A percentile compares a stretch with the other conserved stretches of the same genome.
Conservation (phyloP, 495 filamentous ascomycete species). For the Lophiostoma macrostomum region DNA sequence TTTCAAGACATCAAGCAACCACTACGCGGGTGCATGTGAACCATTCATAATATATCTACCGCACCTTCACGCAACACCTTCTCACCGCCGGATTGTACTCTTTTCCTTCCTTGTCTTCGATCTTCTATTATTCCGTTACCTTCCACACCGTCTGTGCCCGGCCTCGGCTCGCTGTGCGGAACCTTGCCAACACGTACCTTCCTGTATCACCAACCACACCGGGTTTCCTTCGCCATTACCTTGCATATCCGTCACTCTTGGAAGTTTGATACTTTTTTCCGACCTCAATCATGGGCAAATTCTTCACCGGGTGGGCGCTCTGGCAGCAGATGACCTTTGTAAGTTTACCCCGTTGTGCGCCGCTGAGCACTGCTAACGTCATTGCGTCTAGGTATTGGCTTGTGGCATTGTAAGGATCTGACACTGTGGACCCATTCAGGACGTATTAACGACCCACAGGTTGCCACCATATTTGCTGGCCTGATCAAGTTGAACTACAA, state of each 20-base stretch:
- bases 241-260: background rate
- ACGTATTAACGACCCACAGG: conserved; percentile 46
- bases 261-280: conserved; percentile 11
- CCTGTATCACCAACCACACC: background rate
- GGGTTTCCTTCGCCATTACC: background rate
- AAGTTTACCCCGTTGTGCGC: conserved; percentile 42
- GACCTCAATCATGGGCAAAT: conserved; percentile 41
- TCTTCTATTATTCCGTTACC: too few species aligned
- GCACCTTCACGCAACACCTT: too few species aligned
- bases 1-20: conserved; percentile 26
- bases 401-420: conserved; percentile 48
- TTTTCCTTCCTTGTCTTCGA: background rate
- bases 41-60: background rate
- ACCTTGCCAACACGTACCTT: too few species aligned
- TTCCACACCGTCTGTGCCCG: too few species aligned
- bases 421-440: background rate
- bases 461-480: conserved; percentile 48
- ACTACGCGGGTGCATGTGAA: conserved; percentile 24
- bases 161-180: too few species aligned
- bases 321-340: conserved; percentile 95
- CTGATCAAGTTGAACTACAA: conserved; percentile 59
- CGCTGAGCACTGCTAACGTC: conserved; percentile 13
- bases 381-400: conserved; percentile 34
- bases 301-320: conserved; percentile 75
- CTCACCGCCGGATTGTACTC: too few species aligned